Base-by-base conservation (phyloP, 176 grass and related monocot species). In the Leersia perrieri region DNA sequence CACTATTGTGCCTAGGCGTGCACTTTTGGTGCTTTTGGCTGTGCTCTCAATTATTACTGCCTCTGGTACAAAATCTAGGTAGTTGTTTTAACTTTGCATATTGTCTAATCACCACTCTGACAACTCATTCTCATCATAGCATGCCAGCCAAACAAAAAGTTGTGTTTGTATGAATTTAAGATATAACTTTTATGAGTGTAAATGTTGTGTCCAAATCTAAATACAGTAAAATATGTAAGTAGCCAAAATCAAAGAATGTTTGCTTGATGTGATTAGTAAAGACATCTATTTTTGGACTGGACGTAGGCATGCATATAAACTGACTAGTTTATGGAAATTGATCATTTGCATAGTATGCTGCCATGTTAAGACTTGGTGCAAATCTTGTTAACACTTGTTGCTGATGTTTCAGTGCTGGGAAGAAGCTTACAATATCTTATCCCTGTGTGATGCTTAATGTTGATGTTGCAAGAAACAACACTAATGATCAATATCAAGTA, bases 401-500 rank as follows among this genome's bases (percentile, higher is more conserved):
- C 36, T 79, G 80, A 80, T 87, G 75, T 89, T 86, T 75, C 92
- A 98, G 95, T 70, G 83, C 88, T 68, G 88, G 82, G 71, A 92
- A 98, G 66, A 97, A 94, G 72, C 70, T 98, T n/a, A 84, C 90
- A 47, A 94, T 94, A 83, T 98, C 92, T 67, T 98, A 98, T 77
- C 95, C 95, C 49, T 98, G 95, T 23, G 90, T 94, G 51, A 98
- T 98, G 95, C 90, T 98, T 82, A 98, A 98, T 84, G 90, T 91
- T 83, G 92, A 94, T 87, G 90, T 98, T 38, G 92, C 95, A 49
- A 94, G 88, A 82, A 94, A 92, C 75, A 94, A 98, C 90, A 94
- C 95, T 28, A 98, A 98, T 72, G 90, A 98, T 84, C 95, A 98
- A 85, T 98, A 98, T 78, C 95, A 98, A 83, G 95, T 98, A 72